Evolutionary conservation across 352 stramenopile species (phyloP).

Genomic region (Phytophthora sansomeana): DNA sequence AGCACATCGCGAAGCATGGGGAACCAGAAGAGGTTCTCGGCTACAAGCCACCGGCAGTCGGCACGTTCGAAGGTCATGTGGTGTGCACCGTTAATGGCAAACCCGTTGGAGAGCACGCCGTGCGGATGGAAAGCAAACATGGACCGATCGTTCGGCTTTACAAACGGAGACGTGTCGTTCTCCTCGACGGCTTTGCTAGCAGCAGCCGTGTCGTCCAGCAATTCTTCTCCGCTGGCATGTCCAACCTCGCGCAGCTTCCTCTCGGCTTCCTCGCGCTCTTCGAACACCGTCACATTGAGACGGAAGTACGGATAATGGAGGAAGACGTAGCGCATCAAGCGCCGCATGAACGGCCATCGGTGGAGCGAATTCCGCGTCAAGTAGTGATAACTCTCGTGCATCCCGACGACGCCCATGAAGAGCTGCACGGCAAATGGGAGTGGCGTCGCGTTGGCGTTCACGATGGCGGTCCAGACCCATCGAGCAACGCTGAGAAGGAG

Average conservation of each 20-base stretch:
- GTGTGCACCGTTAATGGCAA: conserved; percentile 58
- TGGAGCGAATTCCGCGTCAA: conserved; percentile 31
- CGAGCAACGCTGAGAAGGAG: conserved; percentile 13
- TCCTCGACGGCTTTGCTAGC: conserved; percentile 51
- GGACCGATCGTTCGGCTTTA: conserved; percentile 16
- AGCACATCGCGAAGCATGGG: conserved; percentile 63
- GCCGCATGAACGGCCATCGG: conserved; percentile 51
- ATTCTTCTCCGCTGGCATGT: conserved; percentile 35
- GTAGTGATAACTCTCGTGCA: conserved; percentile 55
- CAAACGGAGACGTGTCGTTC: conserved; percentile 4
- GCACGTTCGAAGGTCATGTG: conserved; percentile 50
- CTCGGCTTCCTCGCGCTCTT: conserved; percentile 29
- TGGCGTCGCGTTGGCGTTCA: conserved; percentile 2
- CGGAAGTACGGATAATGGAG: conserved; percentile 66
- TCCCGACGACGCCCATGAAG: conserved; percentile 39
- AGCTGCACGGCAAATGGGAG: conserved; percentile 23
- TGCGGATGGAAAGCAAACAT: conserved; percentile 69
- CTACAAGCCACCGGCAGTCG: conserved; percentile 64
- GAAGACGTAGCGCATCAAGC: conserved; percentile 47
- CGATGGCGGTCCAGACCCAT: conserved; percentile 4
- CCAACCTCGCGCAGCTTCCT: conserved; percentile 36
- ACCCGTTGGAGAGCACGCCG: conserved; percentile 59
- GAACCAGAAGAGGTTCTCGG: conserved; percentile 71
- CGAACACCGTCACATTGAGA: conserved; percentile 50
- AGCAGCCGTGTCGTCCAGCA: conserved; percentile 67